phyloP scores from a whole-genome alignment of 1,284 basidiomycete species.

The Tremellales sp. region DNA sequence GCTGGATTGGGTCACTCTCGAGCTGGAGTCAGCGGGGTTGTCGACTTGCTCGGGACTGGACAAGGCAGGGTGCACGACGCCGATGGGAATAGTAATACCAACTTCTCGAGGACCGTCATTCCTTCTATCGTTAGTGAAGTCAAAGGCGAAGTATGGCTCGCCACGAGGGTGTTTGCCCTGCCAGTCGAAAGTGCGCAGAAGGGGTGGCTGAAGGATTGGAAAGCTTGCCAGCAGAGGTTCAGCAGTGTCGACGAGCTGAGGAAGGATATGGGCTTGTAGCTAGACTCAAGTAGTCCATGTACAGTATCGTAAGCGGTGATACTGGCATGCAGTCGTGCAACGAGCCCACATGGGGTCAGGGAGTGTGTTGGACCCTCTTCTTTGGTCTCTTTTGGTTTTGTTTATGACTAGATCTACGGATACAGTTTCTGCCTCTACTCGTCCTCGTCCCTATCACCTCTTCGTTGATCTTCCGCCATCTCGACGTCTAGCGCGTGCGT shows the following conservation, averaged over 20 bases:
- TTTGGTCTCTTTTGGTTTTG: not conserved
- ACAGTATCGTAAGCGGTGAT: no score
- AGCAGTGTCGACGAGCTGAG: slow-evolving; percentile 4
- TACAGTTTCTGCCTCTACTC: slow-evolving; percentile 8
- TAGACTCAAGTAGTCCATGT: no score
- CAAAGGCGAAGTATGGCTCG: slow-evolving; percentile 30
- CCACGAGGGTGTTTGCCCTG: slow-evolving; percentile 8
- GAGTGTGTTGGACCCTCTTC: no score
- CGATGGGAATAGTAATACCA: slow-evolving; percentile 66
- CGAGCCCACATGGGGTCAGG: no score
- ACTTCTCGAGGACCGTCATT: slow-evolving; percentile 62
- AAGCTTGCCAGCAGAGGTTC: slow-evolving; percentile 4
- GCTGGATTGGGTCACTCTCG: slow-evolving; percentile 16
- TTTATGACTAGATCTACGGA: not conserved
- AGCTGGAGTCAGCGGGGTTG: slow-evolving; percentile 22
- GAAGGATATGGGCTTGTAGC: slow-evolving; percentile 4
- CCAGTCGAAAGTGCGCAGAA: slow-evolving; percentile 1
- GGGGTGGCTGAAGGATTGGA: slow-evolving; percentile 9
- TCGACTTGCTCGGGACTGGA: slow-evolving; percentile 13
- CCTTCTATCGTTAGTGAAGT: slow-evolving; percentile 60
- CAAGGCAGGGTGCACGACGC: slow-evolving; percentile 27
- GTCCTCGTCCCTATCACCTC: slow-evolving; percentile 17
- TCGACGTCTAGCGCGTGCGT: slow-evolving; percentile 10
- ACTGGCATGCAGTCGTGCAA: no score
- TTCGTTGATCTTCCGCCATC: slow-evolving; percentile 13